Evolutionary conservation across 2,329 filamentous ascomycete genomes (phyloP).

Genomic region (Calonectria henricotiae): DNA sequence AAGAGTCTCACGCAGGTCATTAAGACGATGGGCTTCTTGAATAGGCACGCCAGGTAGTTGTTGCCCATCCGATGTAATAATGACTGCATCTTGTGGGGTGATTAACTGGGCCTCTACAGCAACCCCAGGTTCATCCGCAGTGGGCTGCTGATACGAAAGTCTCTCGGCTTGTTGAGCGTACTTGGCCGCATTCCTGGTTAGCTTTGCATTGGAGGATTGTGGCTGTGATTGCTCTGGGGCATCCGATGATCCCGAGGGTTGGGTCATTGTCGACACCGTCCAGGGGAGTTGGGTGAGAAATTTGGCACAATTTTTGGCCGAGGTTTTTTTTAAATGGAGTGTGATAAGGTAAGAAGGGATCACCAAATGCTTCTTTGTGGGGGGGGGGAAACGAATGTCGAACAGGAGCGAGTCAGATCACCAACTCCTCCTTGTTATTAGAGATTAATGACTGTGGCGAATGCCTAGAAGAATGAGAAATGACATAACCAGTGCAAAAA

Average conservation of each 20-base stretch:
- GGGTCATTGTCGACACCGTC: constrained; percentile 37
- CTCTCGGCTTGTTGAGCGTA: constrained; percentile 76
- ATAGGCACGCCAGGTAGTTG: constrained; percentile 80
- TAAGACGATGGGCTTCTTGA: constrained; percentile 80
- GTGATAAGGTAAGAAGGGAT: not conserved
- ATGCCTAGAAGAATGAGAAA: not conserved
- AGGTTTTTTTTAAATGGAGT: not conserved
- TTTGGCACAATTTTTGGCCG: not conserved
- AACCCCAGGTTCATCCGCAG: constrained; percentile 57
- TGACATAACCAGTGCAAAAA: not conserved
- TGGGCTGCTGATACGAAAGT: constrained; percentile 63
- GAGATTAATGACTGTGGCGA: not conserved
- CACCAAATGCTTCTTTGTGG: not conserved
- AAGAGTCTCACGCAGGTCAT: constrained; percentile 72
- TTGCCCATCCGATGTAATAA: constrained; percentile 78
- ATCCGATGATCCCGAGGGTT: constrained; percentile 38
- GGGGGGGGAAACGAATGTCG: not conserved
- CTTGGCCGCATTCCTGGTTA: constrained; percentile 65
- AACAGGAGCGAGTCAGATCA: constrained; percentile 5
- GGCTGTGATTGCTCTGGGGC: constrained; percentile 33
- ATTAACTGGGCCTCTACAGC: constrained; percentile 77
- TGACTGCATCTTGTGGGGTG: constrained; percentile 81
- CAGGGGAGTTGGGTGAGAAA: not conserved
- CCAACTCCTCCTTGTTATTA: constrained; percentile 1
- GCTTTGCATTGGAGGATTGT: constrained; percentile 45